These are phyloP conservation scores for Penicillium subrubescens DNA, from an alignment of 495 filamentous ascomycete genomes.

Conservation along the genomic window DNA sequence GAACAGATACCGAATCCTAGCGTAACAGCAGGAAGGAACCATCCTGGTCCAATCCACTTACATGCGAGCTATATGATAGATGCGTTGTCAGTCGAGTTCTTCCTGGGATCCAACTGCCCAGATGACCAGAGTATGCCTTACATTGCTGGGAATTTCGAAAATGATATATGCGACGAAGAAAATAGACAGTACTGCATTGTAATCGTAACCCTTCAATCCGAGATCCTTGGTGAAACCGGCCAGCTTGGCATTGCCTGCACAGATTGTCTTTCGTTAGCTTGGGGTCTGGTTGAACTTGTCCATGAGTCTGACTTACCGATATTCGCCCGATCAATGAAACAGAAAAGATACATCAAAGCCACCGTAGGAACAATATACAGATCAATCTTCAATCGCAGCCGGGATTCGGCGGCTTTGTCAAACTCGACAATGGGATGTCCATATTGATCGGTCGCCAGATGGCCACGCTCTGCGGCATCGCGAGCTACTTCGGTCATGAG, in stretches of 20 bases:
- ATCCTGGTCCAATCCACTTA: slow-evolving; percentile 53
- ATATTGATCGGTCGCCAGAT: slow-evolving; percentile 63
- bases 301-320: slow-evolving; percentile 46
- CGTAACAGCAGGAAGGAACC: slow-evolving; percentile 51
- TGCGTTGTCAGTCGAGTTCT: not conserved
- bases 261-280: slow-evolving; percentile 15
- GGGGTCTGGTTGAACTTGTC: no score
- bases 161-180: slow-evolving; percentile 76
- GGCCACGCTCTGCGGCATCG: slow-evolving; percentile 58
- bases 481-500: slow-evolving; percentile 34
- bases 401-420: slow-evolving; percentile 60
- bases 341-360: slow-evolving; percentile 52
- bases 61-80: slow-evolving; percentile 26
- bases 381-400: slow-evolving; percentile 50
- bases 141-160: slow-evolving; percentile 80
- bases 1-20: slow-evolving; percentile 53
- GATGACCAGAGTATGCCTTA: slow-evolving; percentile 21
- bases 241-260: slow-evolving; percentile 38
- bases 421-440: slow-evolving; percentile 59
- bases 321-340: slow-evolving; percentile 62
- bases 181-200: slow-evolving; percentile 66
- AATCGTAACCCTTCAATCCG: slow-evolving; percentile 56
- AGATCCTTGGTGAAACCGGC: slow-evolving; percentile 50
- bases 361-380: slow-evolving; percentile 50
- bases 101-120: not conserved